Percentiles rank a stretch among this genome's conserved stretches.
Evolutionary conservation across 1,284 basidiomycete species (phyloP).

Genomic region (Trichosporon sp.): DNA sequence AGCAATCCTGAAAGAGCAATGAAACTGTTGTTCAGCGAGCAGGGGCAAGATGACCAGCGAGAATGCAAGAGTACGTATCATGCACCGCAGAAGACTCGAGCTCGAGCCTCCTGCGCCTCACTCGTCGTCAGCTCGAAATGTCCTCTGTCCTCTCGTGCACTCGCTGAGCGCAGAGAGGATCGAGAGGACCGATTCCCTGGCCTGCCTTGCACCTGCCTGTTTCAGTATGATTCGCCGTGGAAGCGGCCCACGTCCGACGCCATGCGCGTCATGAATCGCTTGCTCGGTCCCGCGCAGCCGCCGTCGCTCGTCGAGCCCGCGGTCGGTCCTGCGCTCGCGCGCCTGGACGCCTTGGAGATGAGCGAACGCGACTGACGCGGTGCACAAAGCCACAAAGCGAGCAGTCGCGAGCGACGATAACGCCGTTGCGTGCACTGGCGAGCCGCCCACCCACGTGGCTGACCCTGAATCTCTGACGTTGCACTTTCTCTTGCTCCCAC

Average conservation of each 20-base stretch:
- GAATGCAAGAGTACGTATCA: no score
- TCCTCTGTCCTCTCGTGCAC: no score
- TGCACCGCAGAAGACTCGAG: no score
- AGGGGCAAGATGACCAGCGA: no score
- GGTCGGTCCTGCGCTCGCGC: background rate
- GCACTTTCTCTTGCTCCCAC: slow-evolving; percentile 5
- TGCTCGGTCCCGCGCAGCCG: background rate
- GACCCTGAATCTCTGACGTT: slow-evolving; percentile 6
- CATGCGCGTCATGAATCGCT: background rate
- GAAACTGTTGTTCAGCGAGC: no score
- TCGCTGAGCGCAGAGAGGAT: no score
- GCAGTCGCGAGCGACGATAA: background rate
- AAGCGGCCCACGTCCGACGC: background rate
- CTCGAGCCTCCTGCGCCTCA: background rate
- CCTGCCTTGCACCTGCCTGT: background rate
- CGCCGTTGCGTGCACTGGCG: background rate
- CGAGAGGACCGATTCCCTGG: background rate
- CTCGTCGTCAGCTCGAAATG: no score
- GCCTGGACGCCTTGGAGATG: background rate
- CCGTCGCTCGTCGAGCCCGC: background rate
- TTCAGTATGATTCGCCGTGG: background rate
- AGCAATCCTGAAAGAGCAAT: no score
- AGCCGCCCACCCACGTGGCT: background rate
- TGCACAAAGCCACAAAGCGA: background rate
- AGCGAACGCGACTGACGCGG: background rate